phyloP scores from a whole-genome alignment of 2,329 filamentous ascomycete genomes.

The Pyrenochaeta sp. region DNA sequence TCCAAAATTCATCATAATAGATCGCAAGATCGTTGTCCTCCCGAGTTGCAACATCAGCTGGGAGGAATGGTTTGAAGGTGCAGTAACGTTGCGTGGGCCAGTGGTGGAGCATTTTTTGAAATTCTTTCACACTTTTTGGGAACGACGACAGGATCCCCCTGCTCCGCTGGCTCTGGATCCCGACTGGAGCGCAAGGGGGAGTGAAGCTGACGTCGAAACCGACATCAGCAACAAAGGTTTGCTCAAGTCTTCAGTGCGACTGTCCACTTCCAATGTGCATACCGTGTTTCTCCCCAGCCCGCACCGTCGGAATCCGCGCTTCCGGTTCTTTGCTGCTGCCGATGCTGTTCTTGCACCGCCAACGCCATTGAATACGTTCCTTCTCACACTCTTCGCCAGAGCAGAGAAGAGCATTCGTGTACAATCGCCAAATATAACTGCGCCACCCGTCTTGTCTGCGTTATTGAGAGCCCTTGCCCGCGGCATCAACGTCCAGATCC shows the following conservation, averaged over 20 bases:
- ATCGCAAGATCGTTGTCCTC: constrained; percentile 71
- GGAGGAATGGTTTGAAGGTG: constrained; percentile 88
- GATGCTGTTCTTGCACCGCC: constrained; percentile 64
- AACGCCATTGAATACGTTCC: constrained; percentile 73
- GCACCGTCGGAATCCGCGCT: constrained; percentile 74
- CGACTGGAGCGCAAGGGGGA: background rate
- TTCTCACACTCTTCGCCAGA: constrained; percentile 67
- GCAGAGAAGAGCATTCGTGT: constrained; percentile 70
- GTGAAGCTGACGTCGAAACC: background rate
- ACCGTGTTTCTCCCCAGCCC: constrained; percentile 77
- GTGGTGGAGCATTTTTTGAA: constrained; percentile 68
- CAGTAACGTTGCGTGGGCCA: constrained; percentile 70
- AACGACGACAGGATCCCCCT: constrained; percentile 33
- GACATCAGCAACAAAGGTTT: constrained; percentile 1
- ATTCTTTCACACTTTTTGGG: constrained; percentile 78
- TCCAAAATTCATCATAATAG: constrained; percentile 81
- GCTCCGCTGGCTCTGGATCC: background rate
- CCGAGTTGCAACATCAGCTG: constrained; percentile 87
- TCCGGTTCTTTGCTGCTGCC: constrained; percentile 54
- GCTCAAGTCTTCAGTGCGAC: constrained; percentile 6
- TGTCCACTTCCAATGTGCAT: constrained; percentile 44
- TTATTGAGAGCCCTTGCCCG: constrained; percentile 69
- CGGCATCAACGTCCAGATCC: constrained; percentile 72
- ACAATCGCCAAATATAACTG: constrained; percentile 81
- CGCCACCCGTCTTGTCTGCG: constrained; percentile 68